Evolutionary conservation across 495 filamentous ascomycete species (phyloP).

Genomic region (Cenococcum geophilum): DNA sequence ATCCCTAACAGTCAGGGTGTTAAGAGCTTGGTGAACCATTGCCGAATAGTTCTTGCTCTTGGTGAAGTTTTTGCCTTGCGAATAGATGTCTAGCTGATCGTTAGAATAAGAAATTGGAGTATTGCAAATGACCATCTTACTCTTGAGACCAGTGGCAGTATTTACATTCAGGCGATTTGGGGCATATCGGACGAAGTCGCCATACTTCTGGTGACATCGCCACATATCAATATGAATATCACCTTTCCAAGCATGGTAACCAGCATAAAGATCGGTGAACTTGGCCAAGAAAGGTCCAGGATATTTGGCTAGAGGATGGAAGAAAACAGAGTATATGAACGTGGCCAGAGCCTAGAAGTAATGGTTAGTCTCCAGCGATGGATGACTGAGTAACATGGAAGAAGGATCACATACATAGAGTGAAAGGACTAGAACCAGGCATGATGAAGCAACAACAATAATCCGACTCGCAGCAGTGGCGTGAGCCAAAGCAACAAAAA

Average conservation of each 20-base stretch:
- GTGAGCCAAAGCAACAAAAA: background rate
- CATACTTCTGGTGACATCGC: conserved; percentile 13
- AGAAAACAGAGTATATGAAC: conserved; percentile 19
- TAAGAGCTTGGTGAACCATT: conserved; percentile 9
- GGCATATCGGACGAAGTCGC: conserved; percentile 7
- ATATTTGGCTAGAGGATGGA: conserved; percentile 17
- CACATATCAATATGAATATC: conserved; percentile 20
- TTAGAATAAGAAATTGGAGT: background rate
- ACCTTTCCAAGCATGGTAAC: conserved; percentile 13
- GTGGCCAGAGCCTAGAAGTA: conserved; percentile 4
- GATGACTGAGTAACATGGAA: background rate
- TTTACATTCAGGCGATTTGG: conserved; percentile 11
- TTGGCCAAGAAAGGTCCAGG: conserved; percentile 17
- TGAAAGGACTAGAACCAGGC: background rate
- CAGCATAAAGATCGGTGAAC: conserved; percentile 17
- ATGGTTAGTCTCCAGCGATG: background rate
- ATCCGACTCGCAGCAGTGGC: conserved; percentile 2
- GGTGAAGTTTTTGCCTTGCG: conserved; percentile 1
- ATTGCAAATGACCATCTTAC: background rate
- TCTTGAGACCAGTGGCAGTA: conserved; percentile 7
- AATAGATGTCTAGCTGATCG: conserved; percentile 5
- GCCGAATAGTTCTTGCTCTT: conserved; percentile 8
- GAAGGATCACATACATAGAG: conserved; percentile 1
- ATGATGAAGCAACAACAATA: conserved; percentile 2
- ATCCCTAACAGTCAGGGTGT: conserved; percentile 11